These are phyloP conservation scores for Penicillium angulare DNA, from an alignment of 495 filamentous ascomycete genomes.

Conservation along the genomic window DNA sequence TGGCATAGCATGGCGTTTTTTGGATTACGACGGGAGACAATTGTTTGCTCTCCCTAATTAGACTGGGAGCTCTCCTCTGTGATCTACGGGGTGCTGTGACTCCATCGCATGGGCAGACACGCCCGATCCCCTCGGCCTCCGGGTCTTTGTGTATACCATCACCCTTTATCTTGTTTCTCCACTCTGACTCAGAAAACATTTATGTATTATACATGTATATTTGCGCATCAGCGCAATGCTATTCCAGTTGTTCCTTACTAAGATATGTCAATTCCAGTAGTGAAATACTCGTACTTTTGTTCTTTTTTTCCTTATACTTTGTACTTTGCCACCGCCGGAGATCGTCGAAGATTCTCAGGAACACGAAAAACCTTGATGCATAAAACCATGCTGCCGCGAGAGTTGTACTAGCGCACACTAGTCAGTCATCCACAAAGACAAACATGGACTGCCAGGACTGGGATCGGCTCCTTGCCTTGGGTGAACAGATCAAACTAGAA, in stretches of 20 bases:
- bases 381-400: too few species aligned
- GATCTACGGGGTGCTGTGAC: not conserved
- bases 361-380: too few species aligned
- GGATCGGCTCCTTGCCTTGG: not conserved
- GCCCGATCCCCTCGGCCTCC: slow-evolving; percentile 11
- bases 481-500: too few species aligned
- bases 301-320: not conserved
- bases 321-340: slow-evolving; percentile 27
- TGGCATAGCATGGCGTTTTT: slow-evolving; percentile 56
- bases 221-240: slow-evolving; percentile 18
- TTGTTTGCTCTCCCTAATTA: slow-evolving; percentile 9
- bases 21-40: slow-evolving; percentile 31
- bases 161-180: slow-evolving; percentile 23
- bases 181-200: slow-evolving; percentile 25
- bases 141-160: slow-evolving; percentile 27
- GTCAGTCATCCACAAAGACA: not conserved
- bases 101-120: not conserved
- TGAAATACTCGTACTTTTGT: not conserved
- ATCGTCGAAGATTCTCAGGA: not conserved
- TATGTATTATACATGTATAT: slow-evolving; percentile 32
- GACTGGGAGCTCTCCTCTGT: slow-evolving; percentile 19
- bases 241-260: not conserved
- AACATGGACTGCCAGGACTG: not conserved
- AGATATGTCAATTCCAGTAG: too few species aligned
- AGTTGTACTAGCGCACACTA: not conserved